phyloP scores from a whole-genome alignment of 805 yeast genomes.

The Wickerhamomyces bovis region DNA sequence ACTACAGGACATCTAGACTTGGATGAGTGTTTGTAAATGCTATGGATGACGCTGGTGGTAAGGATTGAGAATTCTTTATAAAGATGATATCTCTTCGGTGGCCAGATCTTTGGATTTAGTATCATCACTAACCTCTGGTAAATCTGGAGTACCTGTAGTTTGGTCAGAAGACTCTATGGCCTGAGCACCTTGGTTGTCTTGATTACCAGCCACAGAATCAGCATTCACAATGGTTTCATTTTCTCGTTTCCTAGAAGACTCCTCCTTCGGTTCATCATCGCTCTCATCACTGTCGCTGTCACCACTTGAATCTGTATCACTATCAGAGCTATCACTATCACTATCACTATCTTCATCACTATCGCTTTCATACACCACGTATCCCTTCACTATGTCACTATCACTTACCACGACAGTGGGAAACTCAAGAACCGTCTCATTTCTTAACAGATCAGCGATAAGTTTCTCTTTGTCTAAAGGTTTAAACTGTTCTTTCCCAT shows the following conservation, averaged over 20 bases:
- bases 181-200: neutral
- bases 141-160: too few relatives aligned
- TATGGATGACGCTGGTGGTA: too few relatives aligned
- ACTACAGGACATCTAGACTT: too few relatives aligned
- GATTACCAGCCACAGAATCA: neutral
- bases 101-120: too few relatives aligned
- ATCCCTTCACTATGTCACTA: conserved; percentile 23
- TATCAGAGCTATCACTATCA: conserved; percentile 8
- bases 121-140: too few relatives aligned
- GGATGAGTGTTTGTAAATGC: too few relatives aligned
- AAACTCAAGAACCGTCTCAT: conserved; percentile 64
- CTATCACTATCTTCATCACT: conserved; percentile 7
- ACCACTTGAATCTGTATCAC: conserved; percentile 8
- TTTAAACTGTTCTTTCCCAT: conserved; percentile 29
- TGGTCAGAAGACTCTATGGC: neutral
- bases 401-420: conserved; percentile 57
- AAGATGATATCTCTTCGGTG: too few relatives aligned
- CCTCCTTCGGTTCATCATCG: conserved; percentile 19
- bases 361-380: conserved; percentile 20
- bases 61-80: too few relatives aligned
- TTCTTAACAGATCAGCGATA: conserved; percentile 45
- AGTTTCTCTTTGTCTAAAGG: conserved; percentile 29
- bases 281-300: conserved; percentile 10
- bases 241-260: conserved; percentile 7
- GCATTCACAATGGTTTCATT: neutral